phyloP scores from a whole-genome alignment of 768 basidiomycete genomes.

The Kockovaella imperatae region DNA sequence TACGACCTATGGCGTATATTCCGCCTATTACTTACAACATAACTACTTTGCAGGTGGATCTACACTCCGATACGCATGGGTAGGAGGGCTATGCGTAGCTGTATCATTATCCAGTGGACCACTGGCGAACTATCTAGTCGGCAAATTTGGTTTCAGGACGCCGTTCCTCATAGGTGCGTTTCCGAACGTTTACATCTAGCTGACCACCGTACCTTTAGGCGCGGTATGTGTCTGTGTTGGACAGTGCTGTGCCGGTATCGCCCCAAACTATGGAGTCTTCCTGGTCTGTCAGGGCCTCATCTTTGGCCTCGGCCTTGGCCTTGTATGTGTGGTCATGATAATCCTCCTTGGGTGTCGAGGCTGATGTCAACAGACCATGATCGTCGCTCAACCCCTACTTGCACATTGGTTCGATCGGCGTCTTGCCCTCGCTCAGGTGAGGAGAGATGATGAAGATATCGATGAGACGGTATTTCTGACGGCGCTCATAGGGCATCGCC shows the following conservation, averaged over 20 bases:
- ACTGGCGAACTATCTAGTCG: constrained; percentile 18
- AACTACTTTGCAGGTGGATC: constrained; percentile 26
- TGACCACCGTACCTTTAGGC: constrained; percentile 10
- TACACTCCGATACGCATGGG: constrained; percentile 31
- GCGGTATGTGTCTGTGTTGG: constrained; percentile 15
- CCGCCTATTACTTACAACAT: constrained; percentile 21
- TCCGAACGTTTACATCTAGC: background rate
- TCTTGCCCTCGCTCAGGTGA: constrained; percentile 23
- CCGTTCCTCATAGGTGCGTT: constrained; percentile 35
- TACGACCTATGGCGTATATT: constrained; percentile 39
- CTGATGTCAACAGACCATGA: constrained; percentile 3
- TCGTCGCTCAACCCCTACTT: constrained; percentile 26
- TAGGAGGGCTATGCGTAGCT: constrained; percentile 28
- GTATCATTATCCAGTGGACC: constrained; percentile 17
- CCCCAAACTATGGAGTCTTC: constrained; percentile 20
- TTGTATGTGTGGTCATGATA: background rate
- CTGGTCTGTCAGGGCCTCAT: constrained; percentile 31
- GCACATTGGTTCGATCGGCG: constrained; percentile 33
- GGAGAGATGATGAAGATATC: background rate
- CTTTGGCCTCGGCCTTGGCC: constrained; percentile 11
- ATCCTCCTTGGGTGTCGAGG: background rate
- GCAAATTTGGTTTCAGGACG: constrained; percentile 9
- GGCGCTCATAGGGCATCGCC: constrained; percentile 21
- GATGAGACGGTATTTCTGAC: background rate
- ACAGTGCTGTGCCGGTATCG: constrained; percentile 33